Base-by-base conservation (phyloP, 768 basidiomycete genomes). In the Leccinum longicurvipes region DNA sequence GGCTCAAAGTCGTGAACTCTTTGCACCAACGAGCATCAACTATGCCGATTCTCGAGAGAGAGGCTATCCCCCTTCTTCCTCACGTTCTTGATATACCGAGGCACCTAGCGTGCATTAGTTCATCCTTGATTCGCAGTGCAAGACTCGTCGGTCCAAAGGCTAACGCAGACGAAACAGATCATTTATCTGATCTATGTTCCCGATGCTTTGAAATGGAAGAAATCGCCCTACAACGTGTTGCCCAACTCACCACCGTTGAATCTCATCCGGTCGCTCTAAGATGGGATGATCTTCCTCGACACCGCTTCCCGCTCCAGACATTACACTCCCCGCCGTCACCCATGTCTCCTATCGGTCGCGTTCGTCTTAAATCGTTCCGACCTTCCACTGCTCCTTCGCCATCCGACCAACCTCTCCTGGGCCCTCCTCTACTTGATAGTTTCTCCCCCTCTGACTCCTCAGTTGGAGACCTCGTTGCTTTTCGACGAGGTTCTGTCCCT, bases 81-180 rank as follows among this genome's bases (percentile, higher is more conserved):
- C 80, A 90, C 63, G 74, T 89, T 39, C 75, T 92, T 50, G 93
- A 95, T 67, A 75, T 91, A 49, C 85, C 91, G 3, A 83, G 83
- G 64, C 86, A 93, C 61, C 78, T 93, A 32, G 89, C 91, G 15
- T 79, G 84, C 51, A 76, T 94, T 54, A 82, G 85, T 9, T 88
- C 89, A 7, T 82, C 86, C 46, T 79, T 95, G n/a, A 82, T 86
- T 34, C 85, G 91, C 32, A 77, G 82, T 60, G 63, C 72, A 23
- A 81, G 82, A 24, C 73, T 75, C 59, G 74, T 77, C 51, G 74
- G 76, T 49, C 71, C 73, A 31, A 66, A 71, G 27, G 70, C 62
- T 24, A 62, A 67, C n/a, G 63, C 59, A n/a, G 64, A 66, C 19
- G 67, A 66, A 47, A 73, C 61, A 15, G 69, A 72, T 15, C 67